phyloP scores from a whole-genome alignment of 306 rosid genomes.

The Vigna nakashimae region DNA sequence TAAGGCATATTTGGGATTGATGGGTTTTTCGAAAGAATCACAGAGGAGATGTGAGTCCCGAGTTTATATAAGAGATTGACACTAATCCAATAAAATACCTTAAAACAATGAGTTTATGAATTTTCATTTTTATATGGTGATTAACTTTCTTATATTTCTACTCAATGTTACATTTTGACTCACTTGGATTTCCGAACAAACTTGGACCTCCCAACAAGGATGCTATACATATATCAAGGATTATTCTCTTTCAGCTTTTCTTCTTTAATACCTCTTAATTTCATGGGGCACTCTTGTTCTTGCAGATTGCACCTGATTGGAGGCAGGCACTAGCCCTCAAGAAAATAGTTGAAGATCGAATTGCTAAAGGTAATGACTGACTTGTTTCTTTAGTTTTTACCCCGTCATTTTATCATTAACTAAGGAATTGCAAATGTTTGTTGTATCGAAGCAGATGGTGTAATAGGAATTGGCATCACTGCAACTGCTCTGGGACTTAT shows the following conservation, averaged over 20 bases:
- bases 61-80: too few relatives aligned
- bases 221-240: constrained; percentile 4
- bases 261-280: background rate
- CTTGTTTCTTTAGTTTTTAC: constrained; percentile 19
- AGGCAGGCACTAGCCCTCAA: constrained; percentile 81
- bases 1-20: constrained; percentile 10
- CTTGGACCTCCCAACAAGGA: background rate
- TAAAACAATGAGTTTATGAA: too few relatives aligned
- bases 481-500: constrained; percentile 85
- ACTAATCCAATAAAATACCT: too few relatives aligned
- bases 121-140: too few relatives aligned
- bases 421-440: constrained; percentile 16
- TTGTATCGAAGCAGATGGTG: constrained; percentile 71
- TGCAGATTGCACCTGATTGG: constrained; percentile 95
- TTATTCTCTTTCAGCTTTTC: constrained; percentile 7
- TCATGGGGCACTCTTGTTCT: constrained; percentile 34
- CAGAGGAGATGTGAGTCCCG: too few relatives aligned
- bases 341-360: constrained; percentile 69
- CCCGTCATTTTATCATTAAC: constrained; percentile 7
- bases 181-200: too few relatives aligned
- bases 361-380: constrained; percentile 67
- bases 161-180: too few relatives aligned
- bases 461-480: constrained; percentile 91
- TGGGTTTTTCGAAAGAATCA: too few relatives aligned
- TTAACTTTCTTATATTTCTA: too few relatives aligned